phyloP scores from a whole-genome alignment of 2,329 filamentous ascomycete genomes.

The Pseudocercospora fuligena region DNA sequence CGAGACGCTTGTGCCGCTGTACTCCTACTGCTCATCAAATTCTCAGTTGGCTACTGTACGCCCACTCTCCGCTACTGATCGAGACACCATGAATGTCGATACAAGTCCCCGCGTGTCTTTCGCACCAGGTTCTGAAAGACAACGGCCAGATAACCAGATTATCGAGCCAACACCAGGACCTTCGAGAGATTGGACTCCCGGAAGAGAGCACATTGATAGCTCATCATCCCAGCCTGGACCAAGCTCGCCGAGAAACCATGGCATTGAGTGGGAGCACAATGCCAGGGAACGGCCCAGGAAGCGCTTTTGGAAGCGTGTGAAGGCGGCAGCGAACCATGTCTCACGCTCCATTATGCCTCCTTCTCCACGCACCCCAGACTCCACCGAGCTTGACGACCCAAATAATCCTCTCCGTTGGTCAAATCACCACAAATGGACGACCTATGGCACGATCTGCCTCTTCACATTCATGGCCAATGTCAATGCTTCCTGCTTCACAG shows the following conservation, averaged over 20 bases:
- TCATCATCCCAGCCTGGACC: neutral
- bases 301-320: neutral
- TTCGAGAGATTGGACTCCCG: neutral
- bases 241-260: neutral
- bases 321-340: neutral
- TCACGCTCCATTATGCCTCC: neutral
- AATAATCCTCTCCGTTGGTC: constrained; percentile 34
- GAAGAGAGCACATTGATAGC: neutral
- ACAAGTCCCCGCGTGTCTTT: neutral
- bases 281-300: too few relatives aligned
- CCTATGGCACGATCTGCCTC: constrained; percentile 45
- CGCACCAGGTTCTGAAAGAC: neutral
- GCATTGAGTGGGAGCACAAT: neutral
- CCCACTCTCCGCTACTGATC: neutral
- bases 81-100: neutral
- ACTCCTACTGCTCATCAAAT: neutral
- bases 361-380: neutral
- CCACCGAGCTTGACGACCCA: constrained; percentile 13
- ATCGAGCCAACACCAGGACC: neutral
- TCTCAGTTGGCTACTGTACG: neutral
- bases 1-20: neutral
- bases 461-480: constrained; percentile 49
- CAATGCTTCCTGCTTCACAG: constrained; percentile 47
- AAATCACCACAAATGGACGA: constrained; percentile 27
- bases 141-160: neutral